Conservation (phyloP, 345 rosid genomes). For the Citrus australasica region DNA sequence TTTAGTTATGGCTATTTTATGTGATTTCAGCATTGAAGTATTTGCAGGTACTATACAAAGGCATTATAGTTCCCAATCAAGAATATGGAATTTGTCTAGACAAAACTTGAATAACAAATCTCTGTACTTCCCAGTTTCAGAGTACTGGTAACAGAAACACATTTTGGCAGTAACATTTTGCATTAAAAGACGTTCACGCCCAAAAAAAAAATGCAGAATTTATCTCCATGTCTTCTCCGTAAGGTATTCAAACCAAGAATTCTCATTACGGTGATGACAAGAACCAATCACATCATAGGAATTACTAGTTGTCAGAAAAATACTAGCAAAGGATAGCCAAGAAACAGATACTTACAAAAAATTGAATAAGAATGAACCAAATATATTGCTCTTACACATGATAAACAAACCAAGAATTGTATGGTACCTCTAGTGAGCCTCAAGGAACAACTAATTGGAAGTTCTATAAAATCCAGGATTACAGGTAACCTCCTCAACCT, state of each 20-base stretch:
- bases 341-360: background rate
- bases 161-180: background rate
- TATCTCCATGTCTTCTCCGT: background rate
- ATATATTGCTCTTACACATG: slow-evolving; percentile 7
- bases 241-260: background rate
- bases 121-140: background rate
- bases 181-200: background rate
- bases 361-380: background rate
- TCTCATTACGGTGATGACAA: background rate
- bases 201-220: background rate
- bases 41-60: background rate
- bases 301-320: background rate
- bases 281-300: background rate
- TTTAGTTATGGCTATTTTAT: background rate
- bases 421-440: slow-evolving; percentile 63
- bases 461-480: slow-evolving; percentile 47
- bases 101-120: background rate
- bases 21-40: background rate
- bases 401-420: slow-evolving; percentile 34
- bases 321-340: background rate
- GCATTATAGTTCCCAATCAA: background rate
- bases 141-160: background rate
- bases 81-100: background rate
- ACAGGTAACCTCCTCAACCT: slow-evolving; percentile 67
- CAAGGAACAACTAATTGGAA: slow-evolving; percentile 51